These are phyloP conservation scores for Zygosaccharomyces lentus DNA, from an alignment of 805 yeast genomes.

Conservation along the genomic window DNA sequence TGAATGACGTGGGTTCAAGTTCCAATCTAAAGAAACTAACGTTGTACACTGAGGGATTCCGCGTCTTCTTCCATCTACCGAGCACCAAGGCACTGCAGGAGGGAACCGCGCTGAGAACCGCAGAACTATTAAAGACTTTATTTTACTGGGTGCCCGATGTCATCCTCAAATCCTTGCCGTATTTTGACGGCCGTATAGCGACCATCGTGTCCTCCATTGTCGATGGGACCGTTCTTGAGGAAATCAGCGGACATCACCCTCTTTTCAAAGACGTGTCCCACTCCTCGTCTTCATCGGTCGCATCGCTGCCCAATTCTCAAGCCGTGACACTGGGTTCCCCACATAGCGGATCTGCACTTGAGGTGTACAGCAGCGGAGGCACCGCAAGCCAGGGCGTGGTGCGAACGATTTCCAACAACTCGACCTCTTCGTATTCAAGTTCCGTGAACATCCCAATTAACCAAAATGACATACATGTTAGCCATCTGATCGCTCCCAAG, in stretches of 20 bases:
- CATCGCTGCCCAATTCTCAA: conserved; percentile 14
- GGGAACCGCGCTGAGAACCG: conserved; percentile 26
- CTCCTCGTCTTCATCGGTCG: conserved; percentile 13
- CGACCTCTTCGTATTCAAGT: conserved; percentile 15
- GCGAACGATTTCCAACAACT: conserved; percentile 10
- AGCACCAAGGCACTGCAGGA: conserved; percentile 25
- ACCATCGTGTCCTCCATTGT: conserved; percentile 27
- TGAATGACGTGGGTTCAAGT: conserved; percentile 14
- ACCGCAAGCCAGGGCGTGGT: conserved; percentile 7
- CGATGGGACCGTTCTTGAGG: conserved; percentile 23
- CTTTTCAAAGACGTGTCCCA: conserved; percentile 11
- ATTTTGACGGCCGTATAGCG: conserved; percentile 26
- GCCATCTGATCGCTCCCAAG: conserved; percentile 18
- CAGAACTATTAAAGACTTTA: conserved; percentile 34
- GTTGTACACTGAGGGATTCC: conserved; percentile 38
- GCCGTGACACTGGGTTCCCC: conserved; percentile 6
- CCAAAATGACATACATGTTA: conserved; percentile 9
- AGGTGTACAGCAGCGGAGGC: conserved; percentile 2
- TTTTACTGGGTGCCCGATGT: conserved; percentile 28
- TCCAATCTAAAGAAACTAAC: conserved; percentile 26
- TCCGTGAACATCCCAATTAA: conserved; percentile 4
- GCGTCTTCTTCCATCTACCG: conserved; percentile 33
- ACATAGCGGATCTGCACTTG: conserved; percentile 10
- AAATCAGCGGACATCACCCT: conserved; percentile 16
- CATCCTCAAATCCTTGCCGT: conserved; percentile 22